These are phyloP conservation scores for Neurospora sp. DNA, from an alignment of 495 filamentous ascomycete species.

Conservation along the genomic window DNA sequence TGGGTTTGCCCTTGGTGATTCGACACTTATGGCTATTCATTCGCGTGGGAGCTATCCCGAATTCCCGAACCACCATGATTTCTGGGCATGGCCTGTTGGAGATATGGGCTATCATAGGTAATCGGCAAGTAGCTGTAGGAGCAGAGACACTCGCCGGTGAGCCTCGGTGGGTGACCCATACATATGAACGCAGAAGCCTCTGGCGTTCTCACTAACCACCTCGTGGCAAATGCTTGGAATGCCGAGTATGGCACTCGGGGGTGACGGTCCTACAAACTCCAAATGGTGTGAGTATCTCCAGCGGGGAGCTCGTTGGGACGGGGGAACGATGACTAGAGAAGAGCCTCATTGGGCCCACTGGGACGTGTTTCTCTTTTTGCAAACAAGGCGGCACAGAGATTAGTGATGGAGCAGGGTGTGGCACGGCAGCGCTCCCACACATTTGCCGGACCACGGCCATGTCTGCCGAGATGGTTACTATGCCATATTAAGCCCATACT, in stretches of 20 bases:
- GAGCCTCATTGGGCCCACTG: background rate
- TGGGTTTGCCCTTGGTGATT: background rate
- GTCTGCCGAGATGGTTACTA: background rate
- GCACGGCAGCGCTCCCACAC: too few relatives aligned
- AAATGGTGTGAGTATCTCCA: background rate
- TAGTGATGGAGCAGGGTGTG: background rate
- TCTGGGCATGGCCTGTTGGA: background rate
- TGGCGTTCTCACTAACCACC: background rate
- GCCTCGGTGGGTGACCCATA: background rate
- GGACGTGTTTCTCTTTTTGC: background rate
- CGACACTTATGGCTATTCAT: background rate
- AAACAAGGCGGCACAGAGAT: background rate
- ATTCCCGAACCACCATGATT: background rate
- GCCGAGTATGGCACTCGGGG: background rate
- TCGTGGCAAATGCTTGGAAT: background rate
- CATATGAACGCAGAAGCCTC: background rate
- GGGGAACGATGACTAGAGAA: background rate
- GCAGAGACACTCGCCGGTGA: background rate
- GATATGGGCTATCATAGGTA: background rate
- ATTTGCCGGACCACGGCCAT: too few relatives aligned
- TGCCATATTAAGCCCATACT: background rate
- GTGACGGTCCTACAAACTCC: background rate
- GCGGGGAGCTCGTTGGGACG: background rate
- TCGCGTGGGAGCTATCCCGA: background rate
- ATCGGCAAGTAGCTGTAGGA: background rate